These are phyloP conservation scores for Debaryomyces singareniensis DNA, from an alignment of 1,139 yeast genomes.

Conservation along the genomic window DNA sequence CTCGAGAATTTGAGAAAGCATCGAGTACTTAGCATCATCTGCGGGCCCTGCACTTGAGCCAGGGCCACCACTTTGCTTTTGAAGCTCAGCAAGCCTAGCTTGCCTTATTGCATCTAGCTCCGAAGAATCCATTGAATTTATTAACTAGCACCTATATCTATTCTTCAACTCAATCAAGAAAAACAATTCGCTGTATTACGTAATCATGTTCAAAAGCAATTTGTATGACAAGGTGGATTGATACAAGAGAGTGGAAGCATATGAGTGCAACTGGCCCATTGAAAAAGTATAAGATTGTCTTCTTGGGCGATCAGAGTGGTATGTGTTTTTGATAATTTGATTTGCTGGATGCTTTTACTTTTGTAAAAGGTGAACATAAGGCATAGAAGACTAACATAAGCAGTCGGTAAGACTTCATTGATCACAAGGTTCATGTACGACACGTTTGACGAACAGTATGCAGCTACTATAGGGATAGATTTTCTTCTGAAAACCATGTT, in stretches of 20 bases:
- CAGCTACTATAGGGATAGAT: constrained; percentile 95
- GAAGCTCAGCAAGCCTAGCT: constrained; percentile 80
- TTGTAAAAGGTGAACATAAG: not conserved
- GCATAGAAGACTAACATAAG: constrained; percentile 2
- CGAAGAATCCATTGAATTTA: constrained; percentile 54
- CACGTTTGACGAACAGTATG: constrained; percentile 93
- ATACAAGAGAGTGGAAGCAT: no score
- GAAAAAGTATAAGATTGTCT: constrained; percentile 83
- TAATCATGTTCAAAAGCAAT: no score
- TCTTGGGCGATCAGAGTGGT: constrained; percentile 94
- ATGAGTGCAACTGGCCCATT: constrained; percentile 15
- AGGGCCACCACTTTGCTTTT: constrained; percentile 43
- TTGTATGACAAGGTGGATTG: no score
- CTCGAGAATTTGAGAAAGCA: constrained; percentile 66
- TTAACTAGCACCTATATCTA: no score
- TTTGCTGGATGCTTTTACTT: not conserved
- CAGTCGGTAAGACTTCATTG: constrained; percentile 89
- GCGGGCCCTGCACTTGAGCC: constrained; percentile 8
- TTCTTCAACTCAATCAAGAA: no score
- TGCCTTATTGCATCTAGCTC: constrained; percentile 86
- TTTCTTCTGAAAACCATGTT: constrained; percentile 76
- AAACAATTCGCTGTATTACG: no score
- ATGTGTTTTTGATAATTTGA: constrained; percentile 13
- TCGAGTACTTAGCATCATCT: constrained; percentile 20
- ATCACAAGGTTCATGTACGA: constrained; percentile 97